Conservation (phyloP, 148 eudicot species). For the Persicaria maculosa region DNA sequence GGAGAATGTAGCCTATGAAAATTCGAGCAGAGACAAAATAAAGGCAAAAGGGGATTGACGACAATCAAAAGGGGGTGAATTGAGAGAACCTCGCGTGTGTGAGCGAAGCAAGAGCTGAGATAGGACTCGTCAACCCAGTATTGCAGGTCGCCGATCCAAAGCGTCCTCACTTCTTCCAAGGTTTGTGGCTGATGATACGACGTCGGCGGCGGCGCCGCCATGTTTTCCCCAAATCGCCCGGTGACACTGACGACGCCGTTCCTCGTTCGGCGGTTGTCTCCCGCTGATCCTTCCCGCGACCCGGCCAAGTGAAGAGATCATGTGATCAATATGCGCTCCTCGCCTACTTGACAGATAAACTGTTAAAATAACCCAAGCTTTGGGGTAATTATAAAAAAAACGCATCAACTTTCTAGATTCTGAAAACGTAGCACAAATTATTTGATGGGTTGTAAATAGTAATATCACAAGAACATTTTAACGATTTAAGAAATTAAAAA, state of each 20-base stretch:
- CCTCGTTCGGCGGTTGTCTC: neutral
- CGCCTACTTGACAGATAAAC: too few relatives aligned
- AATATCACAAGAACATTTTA: too few relatives aligned
- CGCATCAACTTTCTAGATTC: too few relatives aligned
- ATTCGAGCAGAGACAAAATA: neutral
- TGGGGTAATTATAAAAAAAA: too few relatives aligned
- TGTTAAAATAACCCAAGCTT: too few relatives aligned
- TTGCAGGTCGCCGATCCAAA: conserved; percentile 97
- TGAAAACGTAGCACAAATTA: too few relatives aligned
- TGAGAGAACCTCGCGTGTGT: conserved; percentile 52
- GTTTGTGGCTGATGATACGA: conserved; percentile 61
- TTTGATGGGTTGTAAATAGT: too few relatives aligned
- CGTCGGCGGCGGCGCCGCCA: conserved; percentile 29
- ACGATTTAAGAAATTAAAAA: too few relatives aligned
- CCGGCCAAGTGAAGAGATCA: neutral
- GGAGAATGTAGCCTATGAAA: neutral
- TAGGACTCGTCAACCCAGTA: conserved; percentile 83
- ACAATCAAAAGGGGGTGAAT: neutral
- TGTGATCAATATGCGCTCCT: too few relatives aligned
- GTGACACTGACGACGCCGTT: neutral
- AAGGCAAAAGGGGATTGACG: neutral
- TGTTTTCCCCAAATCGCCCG: neutral
- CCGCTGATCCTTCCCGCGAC: conserved; percentile 2
- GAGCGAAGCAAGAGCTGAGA: conserved; percentile 63
- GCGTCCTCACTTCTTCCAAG: conserved; percentile 86